A percentile compares a stretch with the other conserved stretches of the same genome.
These are phyloP conservation scores for Globisporangium cederbergense DNA, from an alignment of 352 stramenopile species.

Conservation along the genomic window DNA sequence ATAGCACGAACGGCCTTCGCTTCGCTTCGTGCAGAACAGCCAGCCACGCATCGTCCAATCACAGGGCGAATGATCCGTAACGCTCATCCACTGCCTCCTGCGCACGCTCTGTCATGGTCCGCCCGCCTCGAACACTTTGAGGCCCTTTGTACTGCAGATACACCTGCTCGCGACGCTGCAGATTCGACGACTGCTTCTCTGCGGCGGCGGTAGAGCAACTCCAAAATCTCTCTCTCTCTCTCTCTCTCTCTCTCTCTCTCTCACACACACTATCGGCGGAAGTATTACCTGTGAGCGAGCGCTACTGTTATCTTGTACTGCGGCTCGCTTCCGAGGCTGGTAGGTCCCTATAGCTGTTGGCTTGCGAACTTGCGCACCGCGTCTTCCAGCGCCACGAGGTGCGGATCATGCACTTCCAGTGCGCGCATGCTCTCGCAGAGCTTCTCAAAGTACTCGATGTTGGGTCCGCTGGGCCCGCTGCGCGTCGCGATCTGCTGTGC, in stretches of 20 bases:
- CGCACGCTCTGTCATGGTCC: constrained; percentile 27
- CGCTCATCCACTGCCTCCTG: constrained; percentile 34
- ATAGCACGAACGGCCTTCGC: constrained; percentile 24
- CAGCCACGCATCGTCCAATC: constrained; percentile 13
- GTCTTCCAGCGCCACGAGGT: constrained; percentile 69
- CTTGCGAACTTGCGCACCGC: constrained; percentile 55
- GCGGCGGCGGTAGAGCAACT: too few species aligned
- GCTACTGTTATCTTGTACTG: not conserved
- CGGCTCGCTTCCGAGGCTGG: too few species aligned
- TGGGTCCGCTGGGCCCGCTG: constrained; percentile 67
- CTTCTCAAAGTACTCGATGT: constrained; percentile 85
- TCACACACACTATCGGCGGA: too few species aligned
- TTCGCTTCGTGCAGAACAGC: constrained; percentile 32
- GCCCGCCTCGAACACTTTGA: too few species aligned
- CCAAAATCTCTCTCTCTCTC: too few species aligned
- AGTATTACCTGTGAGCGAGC: not conserved
- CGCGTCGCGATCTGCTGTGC: constrained; percentile 75
- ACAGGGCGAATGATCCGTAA: constrained; percentile 30
- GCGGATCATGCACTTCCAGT: constrained; percentile 68
- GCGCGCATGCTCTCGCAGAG: constrained; percentile 80
- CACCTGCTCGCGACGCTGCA: too few species aligned
- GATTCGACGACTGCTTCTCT: too few species aligned
- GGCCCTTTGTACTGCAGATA: too few species aligned
- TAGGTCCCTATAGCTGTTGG: not conserved
- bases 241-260: too few species aligned